Base-by-base conservation (phyloP, 345 rosid species). In the Orychophragmus violaceus region DNA sequence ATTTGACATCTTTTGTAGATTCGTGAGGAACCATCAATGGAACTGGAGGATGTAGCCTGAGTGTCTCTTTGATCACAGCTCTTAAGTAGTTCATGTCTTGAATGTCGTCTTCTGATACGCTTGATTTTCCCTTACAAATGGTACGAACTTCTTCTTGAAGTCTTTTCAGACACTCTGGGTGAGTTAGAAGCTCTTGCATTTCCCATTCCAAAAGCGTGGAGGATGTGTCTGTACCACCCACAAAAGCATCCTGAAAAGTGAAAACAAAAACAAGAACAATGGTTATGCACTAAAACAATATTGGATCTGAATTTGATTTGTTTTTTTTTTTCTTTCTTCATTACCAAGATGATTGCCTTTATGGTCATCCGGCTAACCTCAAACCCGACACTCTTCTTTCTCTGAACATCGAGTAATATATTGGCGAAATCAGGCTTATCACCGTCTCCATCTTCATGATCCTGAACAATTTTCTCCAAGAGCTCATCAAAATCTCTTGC, bases 271-370 rank as follows among this genome's bases (percentile, higher is more conserved):
- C 27, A 9, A 24, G 10, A 17, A 60, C 25, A 35, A 18, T 8
- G 32, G 48, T 37, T 45, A 33, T 18, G 11, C 5, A 16, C 27
- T 5, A 46, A 56, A 57, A 11, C 27, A 44, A 6, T 18, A 61
- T 2, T 59, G 29, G 3, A 68, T 37, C 9, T 27, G 3, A 49
- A 36, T 24, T 48, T 19, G 19, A 50, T 50, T 23, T 23, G 27
- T 49, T 49, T 49, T 13, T 13, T 5, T 50, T 48, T 48, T 2
- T 17, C 1, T 8, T 17, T 25, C 5, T 30, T 3, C 17, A 33
- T 58, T 79, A 83, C 87, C 85, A 81, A 44, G 51, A 82, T 22
- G 18, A 84, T 12, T 46, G 82, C 83, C 51, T 82, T 84, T 1
- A 84, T 55, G 72, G 64, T 62, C 4, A 14, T 37, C 35, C 50